A percentile compares a stretch with the other conserved stretches of the same genome.
phyloP scores from a whole-genome alignment of 1,284 basidiomycete species.

The Lentinus polychrous region DNA sequence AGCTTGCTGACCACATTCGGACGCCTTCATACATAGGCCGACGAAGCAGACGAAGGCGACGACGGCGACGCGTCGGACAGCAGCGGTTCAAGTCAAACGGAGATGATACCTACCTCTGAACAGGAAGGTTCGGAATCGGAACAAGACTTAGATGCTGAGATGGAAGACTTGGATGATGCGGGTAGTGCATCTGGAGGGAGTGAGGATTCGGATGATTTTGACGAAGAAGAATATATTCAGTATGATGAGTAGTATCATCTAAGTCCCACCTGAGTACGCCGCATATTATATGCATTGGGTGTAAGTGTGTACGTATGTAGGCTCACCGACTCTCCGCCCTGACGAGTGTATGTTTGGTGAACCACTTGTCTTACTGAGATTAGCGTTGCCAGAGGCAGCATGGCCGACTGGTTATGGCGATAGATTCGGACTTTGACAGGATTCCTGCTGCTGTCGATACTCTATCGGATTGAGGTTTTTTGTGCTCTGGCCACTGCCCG shows the following conservation, averaged over 20 bases:
- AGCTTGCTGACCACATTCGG: too few species aligned
- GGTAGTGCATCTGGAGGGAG: conserved; percentile 25
- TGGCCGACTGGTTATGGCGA: conserved; percentile 9
- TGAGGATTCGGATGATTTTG: conserved; percentile 30
- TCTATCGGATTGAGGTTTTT: too few species aligned
- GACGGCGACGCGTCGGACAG: conserved; percentile 38
- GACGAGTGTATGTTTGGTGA: background rate
- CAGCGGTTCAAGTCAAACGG: background rate
- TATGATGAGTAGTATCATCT: background rate
- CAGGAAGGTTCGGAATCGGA: conserved; percentile 28
- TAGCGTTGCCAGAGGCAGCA: too few species aligned
- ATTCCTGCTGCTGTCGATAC: too few species aligned
- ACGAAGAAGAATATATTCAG: conserved; percentile 24
- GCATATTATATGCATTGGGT: background rate
- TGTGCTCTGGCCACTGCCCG: too few species aligned
- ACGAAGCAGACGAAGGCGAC: conserved; percentile 35
- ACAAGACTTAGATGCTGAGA: conserved; percentile 59
- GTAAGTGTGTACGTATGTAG: background rate
- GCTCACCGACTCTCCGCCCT: background rate
- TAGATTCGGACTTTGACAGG: conserved; percentile 9
- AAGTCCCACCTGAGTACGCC: background rate
- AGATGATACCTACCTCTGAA: conserved; percentile 11
- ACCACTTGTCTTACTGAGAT: too few species aligned
- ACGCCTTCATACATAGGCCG: conserved; percentile 27
- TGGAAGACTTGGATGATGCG: conserved; percentile 68